Conservation (phyloP, 306 rosid genomes). For the Dryas octopetala region DNA sequence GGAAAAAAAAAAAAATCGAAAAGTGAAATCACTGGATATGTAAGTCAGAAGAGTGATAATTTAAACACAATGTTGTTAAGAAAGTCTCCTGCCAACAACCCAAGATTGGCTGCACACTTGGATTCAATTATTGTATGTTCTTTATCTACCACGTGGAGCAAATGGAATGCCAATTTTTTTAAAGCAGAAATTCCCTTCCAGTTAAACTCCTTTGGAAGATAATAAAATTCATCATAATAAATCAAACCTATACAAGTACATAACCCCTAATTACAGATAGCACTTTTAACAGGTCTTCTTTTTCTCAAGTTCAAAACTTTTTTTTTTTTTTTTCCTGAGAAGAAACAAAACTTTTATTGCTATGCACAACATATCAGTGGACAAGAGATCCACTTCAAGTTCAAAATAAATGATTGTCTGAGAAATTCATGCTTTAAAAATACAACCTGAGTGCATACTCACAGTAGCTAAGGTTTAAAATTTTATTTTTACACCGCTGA, state of each 20-base stretch:
- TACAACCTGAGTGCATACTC: not conserved
- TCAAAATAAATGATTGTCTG: not conserved
- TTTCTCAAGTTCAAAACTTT: no score
- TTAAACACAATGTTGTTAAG: not conserved
- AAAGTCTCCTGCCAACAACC: not conserved
- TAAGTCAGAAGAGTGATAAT: not conserved
- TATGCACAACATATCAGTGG: no score
- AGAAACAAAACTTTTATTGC: no score
- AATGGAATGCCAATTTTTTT: not conserved
- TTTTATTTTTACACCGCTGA: not conserved
- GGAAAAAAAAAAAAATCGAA: conserved; percentile 14
- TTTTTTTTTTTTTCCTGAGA: no score
- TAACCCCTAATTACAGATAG: not conserved
- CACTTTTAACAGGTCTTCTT: no score
- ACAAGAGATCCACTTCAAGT: not conserved
- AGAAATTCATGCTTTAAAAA: not conserved
- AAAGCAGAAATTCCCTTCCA: not conserved
- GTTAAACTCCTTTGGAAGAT: not conserved
- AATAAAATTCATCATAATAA: not conserved
- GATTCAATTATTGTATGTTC: not conserved
- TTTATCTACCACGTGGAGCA: not conserved
- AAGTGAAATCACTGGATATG: conserved; percentile 15
- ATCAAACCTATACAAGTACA: not conserved
- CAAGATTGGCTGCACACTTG: not conserved
- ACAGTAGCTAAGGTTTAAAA: not conserved